Evolutionary conservation across 2,329 filamentous ascomycete genomes (phyloP).

Genomic region (Westerdykella aurantiaca): DNA sequence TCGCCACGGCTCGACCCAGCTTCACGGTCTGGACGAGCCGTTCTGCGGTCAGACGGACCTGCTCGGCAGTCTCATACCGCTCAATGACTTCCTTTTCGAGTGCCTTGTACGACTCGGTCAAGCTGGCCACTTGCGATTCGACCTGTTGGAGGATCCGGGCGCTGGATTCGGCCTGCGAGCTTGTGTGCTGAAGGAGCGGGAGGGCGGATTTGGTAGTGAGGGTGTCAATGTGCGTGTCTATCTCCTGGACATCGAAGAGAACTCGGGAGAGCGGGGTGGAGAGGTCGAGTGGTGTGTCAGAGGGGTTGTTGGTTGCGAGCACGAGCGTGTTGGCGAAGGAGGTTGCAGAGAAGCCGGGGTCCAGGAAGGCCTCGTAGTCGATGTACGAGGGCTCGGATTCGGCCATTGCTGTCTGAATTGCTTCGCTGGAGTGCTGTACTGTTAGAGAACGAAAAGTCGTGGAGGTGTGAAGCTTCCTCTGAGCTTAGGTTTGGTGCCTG

Average conservation of each 20-base stretch:
- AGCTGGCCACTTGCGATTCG: constrained; percentile 69
- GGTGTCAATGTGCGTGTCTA: constrained; percentile 90
- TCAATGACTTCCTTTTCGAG: constrained; percentile 80
- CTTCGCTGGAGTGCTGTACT: neutral
- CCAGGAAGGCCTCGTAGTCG: constrained; percentile 88
- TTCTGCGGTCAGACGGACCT: constrained; percentile 70
- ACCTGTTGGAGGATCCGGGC: constrained; percentile 67
- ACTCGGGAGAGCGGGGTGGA: constrained; percentile 89
- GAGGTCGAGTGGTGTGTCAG: constrained; percentile 84
- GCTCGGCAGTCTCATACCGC: constrained; percentile 78
- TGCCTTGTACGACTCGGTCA: constrained; percentile 80
- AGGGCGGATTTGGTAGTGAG: constrained; percentile 80
- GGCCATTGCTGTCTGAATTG: constrained; percentile 18
- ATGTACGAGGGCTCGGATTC: constrained; percentile 72
- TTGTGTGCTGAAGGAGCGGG: constrained; percentile 71
- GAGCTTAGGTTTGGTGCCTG: neutral
- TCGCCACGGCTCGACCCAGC: constrained; percentile 67
- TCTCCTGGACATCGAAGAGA: constrained; percentile 92
- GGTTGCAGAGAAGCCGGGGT: constrained; percentile 72
- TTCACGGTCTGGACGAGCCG: constrained; percentile 75
- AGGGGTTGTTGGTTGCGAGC: constrained; percentile 83
- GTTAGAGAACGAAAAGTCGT: neutral
- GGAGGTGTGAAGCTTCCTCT: neutral
- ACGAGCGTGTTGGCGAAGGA: constrained; percentile 86
- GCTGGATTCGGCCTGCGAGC: constrained; percentile 66